Evolutionary conservation across 805 yeast genomes (phyloP), one percentile per base, ranked within the genome.

Genomic region (Metschnikowia drakensbergensis): DNA sequence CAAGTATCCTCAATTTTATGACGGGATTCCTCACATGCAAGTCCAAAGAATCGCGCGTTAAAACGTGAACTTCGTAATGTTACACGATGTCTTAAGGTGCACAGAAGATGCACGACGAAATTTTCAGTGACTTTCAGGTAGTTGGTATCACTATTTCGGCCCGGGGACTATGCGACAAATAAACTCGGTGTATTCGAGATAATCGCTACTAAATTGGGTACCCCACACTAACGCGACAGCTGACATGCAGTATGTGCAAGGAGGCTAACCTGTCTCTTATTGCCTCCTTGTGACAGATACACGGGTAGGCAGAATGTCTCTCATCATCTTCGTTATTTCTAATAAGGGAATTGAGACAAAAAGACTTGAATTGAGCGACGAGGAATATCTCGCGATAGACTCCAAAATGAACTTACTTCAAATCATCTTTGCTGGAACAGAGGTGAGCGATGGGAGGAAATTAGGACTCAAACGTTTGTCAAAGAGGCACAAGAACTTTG

Each of bases 401-500:
- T 33, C 45, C 17, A 42, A 42, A 34, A 13, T 6, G 37, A 31
- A 34, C 4, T 33, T 42, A 6, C 45, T 42, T 33, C n/a, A 13
- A 17, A 25, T 22, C 27, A 32, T 42, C 38, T 42, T 42, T 27
- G 17, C 30, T 27, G 33, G 30, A 3, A 22, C 32, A 32, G 37
- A 26, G 37, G 38, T 33, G 30, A 27, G 30, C 27, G 37, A 34
- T 34, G 8, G 17, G 31, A 27, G 27, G 37, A 30, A 9, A 17
- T 32, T 45, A n/a, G 48, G 29, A 22, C 43, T 50, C 22, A 52
- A 48, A 38, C 68, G 84, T 52, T 77, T 72, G 52, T 76, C 81
- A n/a, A 77, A 75, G 60, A 77, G 72, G 54, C 64, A 64, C 35
- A 68, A 66, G 36, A 56, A 61, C 7, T 79, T 67, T 52, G 74